Evolutionary conservation across 305 asterid genomes (phyloP), one percentile per base, ranked within the genome.

Genomic region (Solanum hybrid): DNA sequence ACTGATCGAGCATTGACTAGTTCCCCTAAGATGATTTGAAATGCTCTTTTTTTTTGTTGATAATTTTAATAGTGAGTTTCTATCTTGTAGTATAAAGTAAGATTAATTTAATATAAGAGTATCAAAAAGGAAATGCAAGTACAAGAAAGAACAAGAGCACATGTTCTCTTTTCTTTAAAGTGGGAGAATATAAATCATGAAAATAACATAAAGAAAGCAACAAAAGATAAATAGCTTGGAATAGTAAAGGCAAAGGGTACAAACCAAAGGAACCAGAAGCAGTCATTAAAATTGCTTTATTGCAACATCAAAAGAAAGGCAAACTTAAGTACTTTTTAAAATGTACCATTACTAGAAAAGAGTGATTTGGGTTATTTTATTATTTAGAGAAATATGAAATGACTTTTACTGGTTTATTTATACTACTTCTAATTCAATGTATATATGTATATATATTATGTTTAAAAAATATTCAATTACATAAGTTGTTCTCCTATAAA

Each of bases 221-320:
- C 37, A 37, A 40, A 76, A 64, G 40, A 89, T 73, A 85, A 27
- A 82, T 34, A 77, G 12, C 11, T 35, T 78, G 73, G 36, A 87
- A 85, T 85, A 89, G 40, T 86, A 87, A 91, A 89, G 89, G 89
- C 82, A 72, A 79, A 86, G 86, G 69, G 88, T 93, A 92, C 90
- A 66, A 85, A 88, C 89, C 26, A 40, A 85, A 51, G 87, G 91
- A 89, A 76, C 14, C 37, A 91, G 78, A 86, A 90, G 92, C 27
- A 77, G 82, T 77, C 82, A 36, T 78, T 87, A 82, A 60, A 60
- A 80, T 85, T 89, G 90, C 91, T 93, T 90, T 94, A 89, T 92
- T 93, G 93, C 93, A 90, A 90, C 94, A 93, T 94, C 94, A 93
- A 36, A 85, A n/a, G 87, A 84, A 84, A 90, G 93, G 89, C 86